Percentiles rank a stretch among this genome's conserved stretches.
Evolutionary conservation across 352 stramenopile species (phyloP).

Genomic region (Globisporangium splendens): DNA sequence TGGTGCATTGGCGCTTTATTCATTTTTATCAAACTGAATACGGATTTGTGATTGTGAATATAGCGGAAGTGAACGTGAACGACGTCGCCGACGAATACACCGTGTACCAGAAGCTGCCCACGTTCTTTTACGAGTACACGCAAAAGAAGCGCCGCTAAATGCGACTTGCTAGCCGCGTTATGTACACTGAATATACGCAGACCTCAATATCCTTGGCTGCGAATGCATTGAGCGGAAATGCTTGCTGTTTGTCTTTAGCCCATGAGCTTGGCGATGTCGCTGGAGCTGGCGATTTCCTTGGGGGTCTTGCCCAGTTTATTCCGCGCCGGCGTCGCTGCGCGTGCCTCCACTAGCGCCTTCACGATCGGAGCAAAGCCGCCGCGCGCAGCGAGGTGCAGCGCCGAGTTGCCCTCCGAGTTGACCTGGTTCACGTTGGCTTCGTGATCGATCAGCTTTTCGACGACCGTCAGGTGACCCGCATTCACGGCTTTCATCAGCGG

Average conservation of each 20-base stretch:
- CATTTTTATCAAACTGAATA: too few relatives aligned
- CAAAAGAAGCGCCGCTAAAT: slow-evolving; percentile 53
- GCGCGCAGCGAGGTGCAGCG: slow-evolving; percentile 77
- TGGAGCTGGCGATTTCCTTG: slow-evolving; percentile 59
- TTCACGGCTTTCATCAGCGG: slow-evolving; percentile 85
- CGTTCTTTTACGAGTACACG: slow-evolving; percentile 89
- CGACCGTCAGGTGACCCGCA: slow-evolving; percentile 70
- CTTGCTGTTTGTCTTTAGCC: slow-evolving; percentile 14
- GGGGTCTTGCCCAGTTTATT: slow-evolving; percentile 84
- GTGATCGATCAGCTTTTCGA: slow-evolving; percentile 87
- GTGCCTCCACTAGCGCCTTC: slow-evolving; percentile 54
- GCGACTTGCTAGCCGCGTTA: neutral
- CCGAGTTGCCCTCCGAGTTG: slow-evolving; percentile 81
- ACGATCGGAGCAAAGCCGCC: slow-evolving; percentile 79
- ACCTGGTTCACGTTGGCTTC: slow-evolving; percentile 58
- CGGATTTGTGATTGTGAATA: too few relatives aligned
- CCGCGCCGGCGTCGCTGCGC: slow-evolving; percentile 32
- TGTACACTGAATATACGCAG: neutral
- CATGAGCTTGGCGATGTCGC: slow-evolving; percentile 62
- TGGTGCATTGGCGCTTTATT: too few relatives aligned
- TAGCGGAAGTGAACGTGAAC: slow-evolving; percentile 54
- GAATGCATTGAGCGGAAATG: neutral
- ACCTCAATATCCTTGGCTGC: neutral
- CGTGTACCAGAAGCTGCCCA: slow-evolving; percentile 82
- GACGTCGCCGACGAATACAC: slow-evolving; percentile 77